phyloP scores from a whole-genome alignment of 2,329 filamentous ascomycete genomes.

The Boeremia lycopersici region DNA sequence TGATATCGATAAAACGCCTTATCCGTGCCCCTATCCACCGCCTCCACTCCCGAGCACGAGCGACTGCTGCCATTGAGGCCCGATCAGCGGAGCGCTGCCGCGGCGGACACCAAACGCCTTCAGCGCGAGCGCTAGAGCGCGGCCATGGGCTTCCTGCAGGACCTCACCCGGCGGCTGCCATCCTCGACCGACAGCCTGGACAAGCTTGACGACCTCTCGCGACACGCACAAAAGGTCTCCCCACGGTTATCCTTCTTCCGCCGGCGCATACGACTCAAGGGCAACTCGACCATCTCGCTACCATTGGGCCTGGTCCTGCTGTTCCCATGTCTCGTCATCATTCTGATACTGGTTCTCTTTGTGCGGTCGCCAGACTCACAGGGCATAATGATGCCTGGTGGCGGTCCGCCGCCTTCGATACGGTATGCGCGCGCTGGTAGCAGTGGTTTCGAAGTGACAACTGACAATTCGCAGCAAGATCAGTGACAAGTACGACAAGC shows the following conservation, averaged over 20 bases:
- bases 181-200: constrained; percentile 50
- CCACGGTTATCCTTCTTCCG: constrained; percentile 78
- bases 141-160: constrained; percentile 29
- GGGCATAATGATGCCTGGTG: constrained; percentile 81
- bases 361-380: constrained; percentile 84
- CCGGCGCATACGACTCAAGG: constrained; percentile 83
- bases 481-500: constrained; percentile 95
- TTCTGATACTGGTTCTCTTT: constrained; percentile 89
- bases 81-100: constrained; percentile 22
- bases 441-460: not conserved
- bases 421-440: constrained; percentile 62
- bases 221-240: constrained; percentile 50
- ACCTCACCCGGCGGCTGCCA: constrained; percentile 54
- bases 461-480: constrained; percentile 72
- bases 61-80: constrained; percentile 20
- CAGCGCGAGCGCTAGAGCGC: constrained; percentile 13
- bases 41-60: constrained; percentile 4
- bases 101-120: constrained; percentile 12
- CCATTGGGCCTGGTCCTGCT: constrained; percentile 90
- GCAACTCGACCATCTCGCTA: constrained; percentile 90
- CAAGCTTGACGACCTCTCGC: constrained; percentile 52
- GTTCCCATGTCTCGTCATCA: constrained; percentile 88
- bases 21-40: constrained; percentile 10
- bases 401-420: constrained; percentile 85
- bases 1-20: not conserved